These are phyloP conservation scores for Clarireedia sp. DNA, from an alignment of 2,329 filamentous ascomycete species.

Conservation along the genomic window DNA sequence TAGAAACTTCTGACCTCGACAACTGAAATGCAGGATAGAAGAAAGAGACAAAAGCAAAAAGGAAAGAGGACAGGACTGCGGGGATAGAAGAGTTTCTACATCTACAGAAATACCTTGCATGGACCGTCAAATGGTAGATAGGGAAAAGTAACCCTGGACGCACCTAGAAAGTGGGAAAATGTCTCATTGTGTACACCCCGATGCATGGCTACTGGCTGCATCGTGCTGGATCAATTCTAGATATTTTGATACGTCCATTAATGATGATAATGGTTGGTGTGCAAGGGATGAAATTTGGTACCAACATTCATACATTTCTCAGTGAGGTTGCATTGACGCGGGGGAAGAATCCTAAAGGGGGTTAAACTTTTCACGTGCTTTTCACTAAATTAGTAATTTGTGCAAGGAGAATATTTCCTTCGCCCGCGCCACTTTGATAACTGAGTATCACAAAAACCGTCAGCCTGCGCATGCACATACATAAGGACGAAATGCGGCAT, in stretches of 20 bases:
- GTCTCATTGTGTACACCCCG: neutral
- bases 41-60: neutral
- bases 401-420: too few species aligned
- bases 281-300: too few species aligned
- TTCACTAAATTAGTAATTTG: too few species aligned
- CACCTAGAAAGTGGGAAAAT: neutral
- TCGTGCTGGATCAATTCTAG: neutral
- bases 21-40: neutral
- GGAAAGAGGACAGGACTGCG: neutral
- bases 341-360: neutral
- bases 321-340: neutral
- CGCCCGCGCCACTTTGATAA: too few species aligned
- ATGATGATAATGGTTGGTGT: too few species aligned
- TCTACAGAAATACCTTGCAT: constrained; percentile 1
- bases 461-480: too few species aligned
- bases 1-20: neutral
- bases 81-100: neutral
- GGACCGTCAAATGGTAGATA: neutral
- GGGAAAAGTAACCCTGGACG: neutral
- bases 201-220: neutral
- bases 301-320: too few species aligned
- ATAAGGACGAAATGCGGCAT: too few species aligned
- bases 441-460: too few species aligned
- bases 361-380: neutral
- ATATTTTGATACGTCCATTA: neutral